Evolutionary conservation across 257 asterid species (phyloP).

Genomic region (Capsicum pubescens): DNA sequence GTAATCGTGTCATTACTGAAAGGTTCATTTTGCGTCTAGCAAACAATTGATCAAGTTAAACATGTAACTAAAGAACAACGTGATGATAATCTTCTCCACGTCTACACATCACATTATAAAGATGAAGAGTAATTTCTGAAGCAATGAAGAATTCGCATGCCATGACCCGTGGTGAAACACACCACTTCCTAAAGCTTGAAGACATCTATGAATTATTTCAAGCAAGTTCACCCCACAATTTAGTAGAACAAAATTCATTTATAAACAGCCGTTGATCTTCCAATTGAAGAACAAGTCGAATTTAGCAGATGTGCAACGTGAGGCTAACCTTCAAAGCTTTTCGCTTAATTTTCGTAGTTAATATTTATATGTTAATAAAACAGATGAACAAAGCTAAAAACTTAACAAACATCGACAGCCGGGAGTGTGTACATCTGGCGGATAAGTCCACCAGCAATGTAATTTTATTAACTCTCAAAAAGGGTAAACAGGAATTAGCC

Average conservation of each 20-base stretch:
- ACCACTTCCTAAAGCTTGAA: neutral
- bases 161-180: constrained; percentile 1
- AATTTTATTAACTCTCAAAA: neutral
- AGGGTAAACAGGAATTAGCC: neutral
- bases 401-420: constrained; percentile 3
- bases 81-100: neutral
- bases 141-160: neutral
- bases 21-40: neutral
- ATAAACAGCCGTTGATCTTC: neutral
- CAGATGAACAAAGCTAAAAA: neutral
- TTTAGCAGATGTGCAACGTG: neutral
- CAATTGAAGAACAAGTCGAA: neutral
- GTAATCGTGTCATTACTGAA: neutral
- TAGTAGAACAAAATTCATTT: neutral
- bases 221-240: neutral
- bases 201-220: neutral
- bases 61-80: neutral
- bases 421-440: too few species aligned
- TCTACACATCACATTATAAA: neutral
- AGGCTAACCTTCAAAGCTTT: neutral
- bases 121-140: neutral
- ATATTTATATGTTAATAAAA: neutral
- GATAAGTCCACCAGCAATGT: neutral
- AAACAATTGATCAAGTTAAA: neutral
- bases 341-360: neutral